Evolutionary conservation across 768 basidiomycete species (phyloP), one percentile per base, ranked within the genome.

Genomic region (Xerocomus brunneocitrinus): DNA sequence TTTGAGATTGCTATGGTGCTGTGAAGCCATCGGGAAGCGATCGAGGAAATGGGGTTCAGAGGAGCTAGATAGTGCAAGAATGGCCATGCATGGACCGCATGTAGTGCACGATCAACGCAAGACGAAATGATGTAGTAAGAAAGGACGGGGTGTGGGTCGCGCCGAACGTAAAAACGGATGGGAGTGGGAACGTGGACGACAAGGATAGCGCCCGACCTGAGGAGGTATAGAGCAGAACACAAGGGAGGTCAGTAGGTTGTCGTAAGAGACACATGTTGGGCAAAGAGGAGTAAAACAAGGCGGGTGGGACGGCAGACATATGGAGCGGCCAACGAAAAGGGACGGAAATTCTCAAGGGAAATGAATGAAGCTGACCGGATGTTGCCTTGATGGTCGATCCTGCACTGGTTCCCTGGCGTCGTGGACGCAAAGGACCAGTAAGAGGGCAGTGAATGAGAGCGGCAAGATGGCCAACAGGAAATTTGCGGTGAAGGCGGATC

Each of bases 11-110:
- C 62, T 64, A 60, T 65, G 73, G 60, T 71, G 73, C 55, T 68
- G 75, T 55, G 79, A 70, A 48, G 73, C 62, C 74, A 79, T 77
- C 57, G 71, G 74, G 62, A 77, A 73, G 58, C 76, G 75, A 66
- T 68, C 64, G 60, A 79, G 70, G 53, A 69, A 68, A 58, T 72
- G 66, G 8, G 66, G 44, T 57, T 68, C 67, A 54, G 77, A 72
- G 56, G 72, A 63, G 52, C 59, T 70, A 54, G 70, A 69, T 46
- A 74, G 62, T 49, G 76, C 68, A 48, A 76, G 72, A 44, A 74
- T 66, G 52, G 77, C 75, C 81, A 82, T 81, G 69, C 66, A 70
- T 56, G 57, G 52, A 54, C 61, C 61, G 56, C 67, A 69, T 69
- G 69, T 55, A 58, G 65, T 48, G 62, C 59, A 60, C 66, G 50